phyloP scores from a whole-genome alignment of 257 asterid species.

The Coffea canephora region DNA sequence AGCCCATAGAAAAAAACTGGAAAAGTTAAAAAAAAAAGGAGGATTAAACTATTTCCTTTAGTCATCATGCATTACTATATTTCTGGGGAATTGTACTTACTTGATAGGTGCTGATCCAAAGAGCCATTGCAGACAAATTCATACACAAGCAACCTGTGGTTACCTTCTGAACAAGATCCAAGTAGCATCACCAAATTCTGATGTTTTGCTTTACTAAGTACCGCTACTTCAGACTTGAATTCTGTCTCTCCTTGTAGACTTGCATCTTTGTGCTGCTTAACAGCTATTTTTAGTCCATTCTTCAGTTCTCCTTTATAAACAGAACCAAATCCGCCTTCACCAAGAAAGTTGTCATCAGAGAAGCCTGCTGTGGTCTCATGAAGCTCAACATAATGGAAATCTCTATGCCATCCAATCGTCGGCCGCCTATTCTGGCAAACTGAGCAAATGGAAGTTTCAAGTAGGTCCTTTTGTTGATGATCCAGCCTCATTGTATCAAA shows the following conservation, averaged over 20 bases:
- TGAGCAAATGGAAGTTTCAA: slow-evolving; percentile 42
- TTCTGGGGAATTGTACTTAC: slow-evolving; percentile 21
- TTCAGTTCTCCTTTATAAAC: slow-evolving; percentile 50
- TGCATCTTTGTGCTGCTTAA: slow-evolving; percentile 61
- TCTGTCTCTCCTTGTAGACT: slow-evolving; percentile 77
- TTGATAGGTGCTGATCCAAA: slow-evolving; percentile 48
- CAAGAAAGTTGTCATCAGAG: slow-evolving; percentile 36
- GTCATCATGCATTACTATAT: not conserved
- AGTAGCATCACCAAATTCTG: slow-evolving; percentile 62
- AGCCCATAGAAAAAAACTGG: too few relatives aligned
- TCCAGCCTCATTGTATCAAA: not conserved
- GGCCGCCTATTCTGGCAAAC: slow-evolving; percentile 59
- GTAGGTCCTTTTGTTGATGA: slow-evolving; percentile 17
- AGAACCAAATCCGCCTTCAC: slow-evolving; percentile 75
- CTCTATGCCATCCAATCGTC: slow-evolving; percentile 34
- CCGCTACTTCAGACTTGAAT: slow-evolving; percentile 58
- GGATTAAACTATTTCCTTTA: not conserved
- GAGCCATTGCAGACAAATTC: slow-evolving; percentile 76
- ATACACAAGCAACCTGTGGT: slow-evolving; percentile 62
- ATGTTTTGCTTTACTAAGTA: slow-evolving; percentile 67
- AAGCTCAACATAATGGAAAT: slow-evolving; percentile 51
- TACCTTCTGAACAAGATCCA: slow-evolving; percentile 61
- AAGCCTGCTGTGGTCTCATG: slow-evolving; percentile 57
- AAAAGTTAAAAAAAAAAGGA: not conserved
- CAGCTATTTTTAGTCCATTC: slow-evolving; percentile 55